Percentiles rank a stretch among this genome's conserved stretches.
Evolutionary conservation across 225 moss, liverwort and hornwort species (phyloP).

Genomic region (Takakia lepidozioides): DNA sequence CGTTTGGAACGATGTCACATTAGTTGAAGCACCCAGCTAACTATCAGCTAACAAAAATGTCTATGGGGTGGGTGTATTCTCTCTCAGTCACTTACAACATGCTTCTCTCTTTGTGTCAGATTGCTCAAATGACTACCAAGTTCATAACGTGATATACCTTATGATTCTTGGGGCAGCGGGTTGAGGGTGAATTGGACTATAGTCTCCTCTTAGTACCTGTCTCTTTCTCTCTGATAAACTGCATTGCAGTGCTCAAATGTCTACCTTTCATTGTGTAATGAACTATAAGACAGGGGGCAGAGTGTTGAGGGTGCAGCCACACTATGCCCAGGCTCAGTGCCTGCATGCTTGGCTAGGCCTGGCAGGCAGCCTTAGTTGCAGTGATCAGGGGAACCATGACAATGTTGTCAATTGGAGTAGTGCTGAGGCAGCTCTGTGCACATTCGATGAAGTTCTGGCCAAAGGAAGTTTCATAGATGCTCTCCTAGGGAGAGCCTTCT

Average conservation of each 20-base stretch:
- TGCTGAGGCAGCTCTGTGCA: slow-evolving; percentile 29
- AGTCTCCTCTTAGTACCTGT: too few species aligned
- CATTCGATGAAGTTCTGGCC: slow-evolving; percentile 51
- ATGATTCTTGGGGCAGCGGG: too few species aligned
- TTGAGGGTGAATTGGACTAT: too few species aligned
- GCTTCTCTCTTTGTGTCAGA: too few species aligned
- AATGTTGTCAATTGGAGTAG: slow-evolving; percentile 22
- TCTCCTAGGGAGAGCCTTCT: slow-evolving; percentile 61
- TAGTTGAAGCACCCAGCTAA: too few species aligned
- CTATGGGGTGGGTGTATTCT: too few species aligned
- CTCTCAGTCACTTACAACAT: too few species aligned
- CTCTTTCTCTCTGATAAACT: too few species aligned
- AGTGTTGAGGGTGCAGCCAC: slow-evolving; percentile 77
- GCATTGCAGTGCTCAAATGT: slow-evolving; percentile 4
- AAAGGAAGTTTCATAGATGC: slow-evolving; percentile 62
- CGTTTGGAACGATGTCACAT: too few species aligned
- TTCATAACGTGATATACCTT: too few species aligned
- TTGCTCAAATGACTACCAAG: not conserved
- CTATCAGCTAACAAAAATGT: too few species aligned
- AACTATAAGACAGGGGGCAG: slow-evolving; percentile 19
- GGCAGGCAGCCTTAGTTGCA: slow-evolving; percentile 21
- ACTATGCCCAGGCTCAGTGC: slow-evolving; percentile 60
- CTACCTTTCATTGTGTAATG: not conserved
- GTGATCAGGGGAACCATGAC: slow-evolving; percentile 1
- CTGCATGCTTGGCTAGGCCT: slow-evolving; percentile 61